Conservation (phyloP, 257 asterid genomes). For the Solanum megistacrolobum region DNA sequence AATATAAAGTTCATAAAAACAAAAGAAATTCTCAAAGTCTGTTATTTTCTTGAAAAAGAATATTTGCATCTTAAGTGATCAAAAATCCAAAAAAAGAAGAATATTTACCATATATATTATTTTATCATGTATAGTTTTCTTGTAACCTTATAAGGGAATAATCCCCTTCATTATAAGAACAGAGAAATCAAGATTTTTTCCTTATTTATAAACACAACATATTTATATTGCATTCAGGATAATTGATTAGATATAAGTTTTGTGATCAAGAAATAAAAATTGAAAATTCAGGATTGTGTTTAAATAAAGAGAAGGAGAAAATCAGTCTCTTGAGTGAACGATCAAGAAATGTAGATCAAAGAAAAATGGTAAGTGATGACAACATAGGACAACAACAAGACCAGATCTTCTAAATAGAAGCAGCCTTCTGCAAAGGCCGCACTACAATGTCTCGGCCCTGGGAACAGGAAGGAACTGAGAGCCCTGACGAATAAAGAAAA, state of each 20-base stretch:
- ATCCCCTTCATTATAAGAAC: not conserved
- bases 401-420: not conserved
- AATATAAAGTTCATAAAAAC: not conserved
- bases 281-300: not conserved
- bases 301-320: not conserved
- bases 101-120: too few relatives aligned
- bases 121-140: not conserved
- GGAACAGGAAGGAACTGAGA: not conserved
- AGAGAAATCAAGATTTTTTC: not conserved
- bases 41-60: conserved; percentile 13
- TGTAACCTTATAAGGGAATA: too few relatives aligned
- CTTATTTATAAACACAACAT: not conserved
- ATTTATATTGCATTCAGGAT: too few relatives aligned
- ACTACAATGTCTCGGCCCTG: not conserved
- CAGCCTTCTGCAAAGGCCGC: not conserved
- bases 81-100: not conserved
- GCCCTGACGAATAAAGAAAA: not conserved
- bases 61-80: conserved; percentile 13
- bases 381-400: not conserved
- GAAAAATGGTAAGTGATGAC: not conserved
- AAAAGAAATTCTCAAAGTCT: not conserved
- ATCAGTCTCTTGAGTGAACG: not conserved
- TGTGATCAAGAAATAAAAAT: not conserved
- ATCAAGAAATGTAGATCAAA: not conserved
- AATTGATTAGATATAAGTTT: too few relatives aligned